Evolutionary conservation across 352 stramenopile species (phyloP).

Genomic region (Pythium brassicae): DNA sequence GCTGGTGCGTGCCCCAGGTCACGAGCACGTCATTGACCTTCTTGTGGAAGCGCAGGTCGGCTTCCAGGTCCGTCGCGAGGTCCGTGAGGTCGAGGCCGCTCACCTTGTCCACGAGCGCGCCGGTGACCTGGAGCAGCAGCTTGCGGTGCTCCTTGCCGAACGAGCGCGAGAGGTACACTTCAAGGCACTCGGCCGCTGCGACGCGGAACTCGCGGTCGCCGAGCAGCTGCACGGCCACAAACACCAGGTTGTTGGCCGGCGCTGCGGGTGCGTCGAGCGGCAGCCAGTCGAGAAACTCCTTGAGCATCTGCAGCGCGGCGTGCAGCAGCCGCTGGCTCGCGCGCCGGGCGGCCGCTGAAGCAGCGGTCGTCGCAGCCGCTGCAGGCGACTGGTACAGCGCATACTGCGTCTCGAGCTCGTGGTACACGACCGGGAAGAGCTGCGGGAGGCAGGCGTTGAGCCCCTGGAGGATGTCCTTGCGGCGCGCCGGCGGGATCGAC

Average conservation of each 20-base stretch:
- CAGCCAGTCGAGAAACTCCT: slow-evolving; percentile 84
- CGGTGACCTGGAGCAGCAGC: slow-evolving; percentile 60
- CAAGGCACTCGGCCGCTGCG: slow-evolving; percentile 57
- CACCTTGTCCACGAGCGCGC: slow-evolving; percentile 55
- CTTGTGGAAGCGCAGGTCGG: slow-evolving; percentile 59
- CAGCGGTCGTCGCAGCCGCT: no score
- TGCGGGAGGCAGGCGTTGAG: slow-evolving; percentile 67
- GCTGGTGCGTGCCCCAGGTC: slow-evolving; percentile 59
- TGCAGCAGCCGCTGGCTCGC: slow-evolving; percentile 55
- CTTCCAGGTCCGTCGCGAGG: slow-evolving; percentile 39
- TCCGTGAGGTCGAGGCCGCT: slow-evolving; percentile 35
- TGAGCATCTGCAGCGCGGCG: slow-evolving; percentile 63
- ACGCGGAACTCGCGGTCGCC: slow-evolving; percentile 48
- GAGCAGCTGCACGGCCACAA: slow-evolving; percentile 57
- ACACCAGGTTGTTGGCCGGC: slow-evolving; percentile 52
- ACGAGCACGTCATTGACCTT: slow-evolving; percentile 78
- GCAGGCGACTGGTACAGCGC: slow-evolving; percentile 31
- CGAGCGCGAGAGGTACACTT: slow-evolving; percentile 58
- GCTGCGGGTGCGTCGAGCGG: slow-evolving; percentile 57
- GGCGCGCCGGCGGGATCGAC: slow-evolving; percentile 60
- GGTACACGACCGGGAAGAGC: slow-evolving; percentile 67
- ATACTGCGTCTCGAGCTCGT: slow-evolving; percentile 73
- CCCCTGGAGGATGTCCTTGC: slow-evolving; percentile 78
- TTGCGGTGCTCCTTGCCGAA: slow-evolving; percentile 69
- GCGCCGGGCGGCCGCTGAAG: slow-evolving; percentile 16